These are phyloP conservation scores for Skeletonema costatum DNA, from an alignment of 108 stramenopile species.

Conservation along the genomic window DNA sequence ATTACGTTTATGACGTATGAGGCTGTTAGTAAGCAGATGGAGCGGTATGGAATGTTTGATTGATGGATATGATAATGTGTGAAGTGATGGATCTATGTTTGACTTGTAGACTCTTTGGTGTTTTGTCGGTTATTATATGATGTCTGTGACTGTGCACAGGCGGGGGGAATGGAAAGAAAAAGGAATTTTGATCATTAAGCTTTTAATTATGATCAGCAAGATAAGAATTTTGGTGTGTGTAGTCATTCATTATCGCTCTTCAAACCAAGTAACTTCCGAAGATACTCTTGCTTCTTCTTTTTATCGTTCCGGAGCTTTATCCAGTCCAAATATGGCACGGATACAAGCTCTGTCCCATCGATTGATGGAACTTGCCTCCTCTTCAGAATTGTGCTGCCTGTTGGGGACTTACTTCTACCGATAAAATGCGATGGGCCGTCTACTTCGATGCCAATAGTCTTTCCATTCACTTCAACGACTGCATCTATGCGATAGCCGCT, in stretches of 20 bases:
- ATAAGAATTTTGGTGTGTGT: no score
- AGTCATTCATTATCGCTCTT: no score
- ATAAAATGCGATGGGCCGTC: conserved; percentile 24
- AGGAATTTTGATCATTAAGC: no score
- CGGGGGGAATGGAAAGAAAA: no score
- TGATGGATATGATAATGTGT: background rate
- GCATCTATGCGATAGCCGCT: conserved; percentile 23
- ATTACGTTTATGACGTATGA: conserved; percentile 98
- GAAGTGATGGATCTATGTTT: no score
- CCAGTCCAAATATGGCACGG: background rate
- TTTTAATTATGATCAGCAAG: no score
- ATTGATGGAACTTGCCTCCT: background rate
- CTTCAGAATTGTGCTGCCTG: background rate
- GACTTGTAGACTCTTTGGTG: no score
- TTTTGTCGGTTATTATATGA: no score
- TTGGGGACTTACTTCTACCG: background rate
- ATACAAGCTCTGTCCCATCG: background rate
- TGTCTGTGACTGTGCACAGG: no score
- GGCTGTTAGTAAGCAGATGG: conserved; percentile 58
- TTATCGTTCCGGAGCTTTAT: no score
- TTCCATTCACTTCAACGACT: conserved; percentile 3
- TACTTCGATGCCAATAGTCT: conserved; percentile 18
- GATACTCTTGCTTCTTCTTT: no score
- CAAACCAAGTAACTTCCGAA: no score
- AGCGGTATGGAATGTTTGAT: conserved; percentile 35